Conservation (phyloP, 1,284 basidiomycete genomes). For the Volvariella volvacea region DNA sequence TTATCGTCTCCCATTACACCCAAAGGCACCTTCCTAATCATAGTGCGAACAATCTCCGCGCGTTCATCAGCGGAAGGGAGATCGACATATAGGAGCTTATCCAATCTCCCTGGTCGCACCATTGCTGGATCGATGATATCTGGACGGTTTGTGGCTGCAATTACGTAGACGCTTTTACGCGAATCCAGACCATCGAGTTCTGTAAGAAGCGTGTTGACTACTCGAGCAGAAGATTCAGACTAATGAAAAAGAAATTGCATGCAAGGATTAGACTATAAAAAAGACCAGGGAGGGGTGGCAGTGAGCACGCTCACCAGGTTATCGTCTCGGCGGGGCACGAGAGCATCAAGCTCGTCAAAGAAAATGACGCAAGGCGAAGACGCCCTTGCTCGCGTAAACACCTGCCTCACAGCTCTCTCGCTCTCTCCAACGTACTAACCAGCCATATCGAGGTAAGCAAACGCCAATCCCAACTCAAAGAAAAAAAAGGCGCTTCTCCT, state of each 20-base stretch:
- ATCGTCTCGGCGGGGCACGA: conserved; percentile 92
- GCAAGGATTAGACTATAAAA: not conserved
- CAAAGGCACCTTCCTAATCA: conserved; percentile 72
- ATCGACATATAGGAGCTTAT: conserved; percentile 96
- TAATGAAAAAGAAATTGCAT: conserved; percentile 21
- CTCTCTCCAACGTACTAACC: conserved; percentile 94
- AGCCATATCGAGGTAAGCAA: not conserved
- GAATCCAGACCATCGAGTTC: conserved; percentile 93
- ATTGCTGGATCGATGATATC: conserved; percentile 99
- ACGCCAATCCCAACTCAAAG: not conserved
- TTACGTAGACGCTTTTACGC: conserved; percentile 90
- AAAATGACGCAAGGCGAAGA: conserved; percentile 90
- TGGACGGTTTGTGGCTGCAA: conserved; percentile 96
- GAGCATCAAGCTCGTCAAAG: conserved; percentile 95
- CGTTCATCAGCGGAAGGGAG: conserved; percentile 76
- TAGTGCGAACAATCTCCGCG: conserved; percentile 78
- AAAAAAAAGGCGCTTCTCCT: conserved; percentile 14
- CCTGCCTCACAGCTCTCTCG: conserved; percentile 90
- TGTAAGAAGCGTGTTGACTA: conserved; percentile 95
- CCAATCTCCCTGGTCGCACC: conserved; percentile 93
- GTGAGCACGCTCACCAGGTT: conserved; percentile 55
- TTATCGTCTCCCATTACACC: conserved; percentile 21
- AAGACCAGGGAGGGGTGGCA: not conserved
- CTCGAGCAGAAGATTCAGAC: conserved; percentile 95
- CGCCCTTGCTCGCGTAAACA: conserved; percentile 84